Evolutionary conservation across 2,329 filamentous ascomycete species (phyloP).

Genomic region (Trichoderma oligosporum): DNA sequence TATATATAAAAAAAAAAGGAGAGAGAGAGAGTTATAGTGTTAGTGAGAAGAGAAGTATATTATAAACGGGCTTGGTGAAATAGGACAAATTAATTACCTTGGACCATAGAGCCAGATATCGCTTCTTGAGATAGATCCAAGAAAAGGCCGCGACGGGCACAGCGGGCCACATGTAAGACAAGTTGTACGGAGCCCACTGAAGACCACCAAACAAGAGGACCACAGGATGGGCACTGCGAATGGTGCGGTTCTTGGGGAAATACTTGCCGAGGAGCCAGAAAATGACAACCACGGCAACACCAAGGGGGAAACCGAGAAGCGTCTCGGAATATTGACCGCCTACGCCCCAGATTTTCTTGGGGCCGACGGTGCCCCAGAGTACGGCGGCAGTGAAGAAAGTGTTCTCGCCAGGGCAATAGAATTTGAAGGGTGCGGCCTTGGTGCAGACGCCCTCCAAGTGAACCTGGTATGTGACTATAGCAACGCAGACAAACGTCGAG

Average conservation of each 20-base stretch:
- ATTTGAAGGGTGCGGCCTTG: slow-evolving; percentile 9
- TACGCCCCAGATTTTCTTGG: slow-evolving; percentile 35
- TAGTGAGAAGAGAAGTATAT: not conserved
- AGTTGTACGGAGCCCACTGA: slow-evolving; percentile 44
- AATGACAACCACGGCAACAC: slow-evolving; percentile 34
- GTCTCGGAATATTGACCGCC: slow-evolving; percentile 35
- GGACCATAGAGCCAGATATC: slow-evolving; percentile 47
- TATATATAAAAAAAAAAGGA: slow-evolving; percentile 26
- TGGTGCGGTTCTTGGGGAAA: slow-evolving; percentile 30
- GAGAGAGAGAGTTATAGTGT: not conserved
- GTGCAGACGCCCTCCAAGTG: slow-evolving; percentile 39
- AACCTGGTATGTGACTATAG: slow-evolving; percentile 23
- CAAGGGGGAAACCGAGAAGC: slow-evolving; percentile 39
- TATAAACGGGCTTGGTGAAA: not conserved
- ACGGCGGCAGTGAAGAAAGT: slow-evolving; percentile 34
- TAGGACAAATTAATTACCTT: slow-evolving; percentile 30
- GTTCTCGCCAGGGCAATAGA: slow-evolving; percentile 10
- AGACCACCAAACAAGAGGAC: slow-evolving; percentile 40
- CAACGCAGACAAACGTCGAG: slow-evolving; percentile 29
- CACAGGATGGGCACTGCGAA: slow-evolving; percentile 43
- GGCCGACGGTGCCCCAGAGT: slow-evolving; percentile 40
- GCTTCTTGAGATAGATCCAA: slow-evolving; percentile 45
- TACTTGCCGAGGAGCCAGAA: slow-evolving; percentile 37
- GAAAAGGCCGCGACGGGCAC: slow-evolving; percentile 46
- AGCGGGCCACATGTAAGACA: slow-evolving; percentile 44